Evolutionary conservation across 2,329 filamentous ascomycete species (phyloP).

Genomic region (Aspergillus sp.): DNA sequence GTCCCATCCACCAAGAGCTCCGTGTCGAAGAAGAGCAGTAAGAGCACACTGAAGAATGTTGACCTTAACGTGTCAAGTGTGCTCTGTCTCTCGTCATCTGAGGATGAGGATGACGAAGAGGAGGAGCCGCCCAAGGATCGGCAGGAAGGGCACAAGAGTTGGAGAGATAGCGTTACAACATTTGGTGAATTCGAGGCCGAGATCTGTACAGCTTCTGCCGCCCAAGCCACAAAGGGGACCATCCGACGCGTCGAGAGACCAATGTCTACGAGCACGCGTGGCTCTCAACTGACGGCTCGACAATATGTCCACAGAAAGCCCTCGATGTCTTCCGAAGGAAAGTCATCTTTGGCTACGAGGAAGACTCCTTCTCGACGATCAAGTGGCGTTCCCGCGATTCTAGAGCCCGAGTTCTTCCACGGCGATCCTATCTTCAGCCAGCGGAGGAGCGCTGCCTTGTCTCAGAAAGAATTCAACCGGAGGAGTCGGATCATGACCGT

Average conservation of each 20-base stretch:
- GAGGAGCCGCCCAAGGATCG: constrained; percentile 16
- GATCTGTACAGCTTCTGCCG: constrained; percentile 41
- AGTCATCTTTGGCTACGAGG: constrained; percentile 23
- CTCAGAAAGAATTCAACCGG: constrained; percentile 32
- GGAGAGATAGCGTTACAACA: constrained; percentile 40
- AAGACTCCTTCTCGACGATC: constrained; percentile 28
- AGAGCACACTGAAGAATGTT: constrained; percentile 33
- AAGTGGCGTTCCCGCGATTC: constrained; percentile 32
- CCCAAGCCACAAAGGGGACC: constrained; percentile 30
- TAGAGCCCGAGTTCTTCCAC: constrained; percentile 29
- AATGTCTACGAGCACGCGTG: constrained; percentile 23
- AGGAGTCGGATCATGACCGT: constrained; percentile 51
- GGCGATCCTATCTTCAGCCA: constrained; percentile 23
- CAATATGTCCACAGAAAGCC: constrained; percentile 18
- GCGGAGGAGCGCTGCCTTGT: constrained; percentile 10
- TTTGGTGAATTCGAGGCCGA: constrained; percentile 42
- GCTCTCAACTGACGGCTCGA: constrained; percentile 21
- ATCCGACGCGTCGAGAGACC: constrained; percentile 28
- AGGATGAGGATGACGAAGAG: constrained; percentile 42
- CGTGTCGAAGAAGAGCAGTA: constrained; percentile 38
- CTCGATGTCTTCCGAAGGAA: constrained; percentile 27
- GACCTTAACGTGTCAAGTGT: constrained; percentile 47
- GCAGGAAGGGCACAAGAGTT: constrained; percentile 11
- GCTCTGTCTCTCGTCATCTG: constrained; percentile 49
- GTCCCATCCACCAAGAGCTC: constrained; percentile 16